These are phyloP conservation scores for Wickerhamomyces chambardii DNA, from an alignment of 805 yeast genomes.

Conservation along the genomic window DNA sequence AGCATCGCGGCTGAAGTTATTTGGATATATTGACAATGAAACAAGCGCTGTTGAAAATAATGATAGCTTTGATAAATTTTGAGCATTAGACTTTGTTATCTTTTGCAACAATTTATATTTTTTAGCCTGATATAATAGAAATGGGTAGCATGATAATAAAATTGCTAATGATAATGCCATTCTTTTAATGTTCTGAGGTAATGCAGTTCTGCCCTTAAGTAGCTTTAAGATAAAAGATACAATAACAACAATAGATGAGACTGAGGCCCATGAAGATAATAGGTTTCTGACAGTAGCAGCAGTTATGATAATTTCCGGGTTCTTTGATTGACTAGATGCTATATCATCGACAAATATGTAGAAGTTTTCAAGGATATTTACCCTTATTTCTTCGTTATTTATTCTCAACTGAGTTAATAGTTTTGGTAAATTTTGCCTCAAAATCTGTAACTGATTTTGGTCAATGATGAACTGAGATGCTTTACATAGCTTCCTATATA, in stretches of 20 bases:
- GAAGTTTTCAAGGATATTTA: conserved; percentile 3
- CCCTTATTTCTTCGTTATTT: conserved; percentile 2
- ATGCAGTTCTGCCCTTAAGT: too few species aligned
- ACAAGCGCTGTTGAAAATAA: not conserved
- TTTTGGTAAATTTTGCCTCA: conserved; percentile 1
- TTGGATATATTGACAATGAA: not conserved
- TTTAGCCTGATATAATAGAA: not conserved
- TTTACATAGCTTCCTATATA: too few species aligned
- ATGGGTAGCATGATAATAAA: not conserved
- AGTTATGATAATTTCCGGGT: conserved; percentile 2
- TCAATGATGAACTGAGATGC: not conserved
- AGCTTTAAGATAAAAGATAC: too few species aligned
- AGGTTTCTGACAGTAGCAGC: conserved; percentile 1
- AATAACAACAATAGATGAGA: too few species aligned
- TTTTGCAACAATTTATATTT: not conserved
- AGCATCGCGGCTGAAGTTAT: not conserved
- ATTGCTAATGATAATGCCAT: not conserved
- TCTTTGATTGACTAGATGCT: not conserved
- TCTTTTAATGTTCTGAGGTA: not conserved
- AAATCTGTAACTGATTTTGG: not conserved
- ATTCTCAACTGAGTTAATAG: conserved; percentile 4
- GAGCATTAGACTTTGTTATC: too few species aligned
- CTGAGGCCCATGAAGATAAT: not conserved
- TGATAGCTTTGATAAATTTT: too few species aligned
- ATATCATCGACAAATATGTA: conserved; percentile 4